Evolutionary conservation across 2,329 filamentous ascomycete genomes (phyloP).

Genomic region (Epicoccum nigrum): DNA sequence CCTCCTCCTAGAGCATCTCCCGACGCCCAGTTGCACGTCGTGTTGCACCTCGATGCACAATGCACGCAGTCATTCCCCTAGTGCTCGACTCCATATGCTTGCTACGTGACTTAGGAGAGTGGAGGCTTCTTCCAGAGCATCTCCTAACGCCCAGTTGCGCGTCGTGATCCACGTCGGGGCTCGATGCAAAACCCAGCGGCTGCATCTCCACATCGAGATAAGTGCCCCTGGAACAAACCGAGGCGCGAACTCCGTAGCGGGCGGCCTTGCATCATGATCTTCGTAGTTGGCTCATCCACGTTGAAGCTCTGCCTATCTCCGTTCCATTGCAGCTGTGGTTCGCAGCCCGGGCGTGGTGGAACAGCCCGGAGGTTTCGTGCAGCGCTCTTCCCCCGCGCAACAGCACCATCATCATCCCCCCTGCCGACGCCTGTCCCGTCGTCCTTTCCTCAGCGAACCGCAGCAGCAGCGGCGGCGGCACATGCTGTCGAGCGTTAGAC

Average conservation of each 20-base stretch:
- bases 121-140: too few species aligned
- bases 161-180: background rate
- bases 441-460: too few species aligned
- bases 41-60: background rate
- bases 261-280: conserved; percentile 3
- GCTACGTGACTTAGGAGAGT: too few species aligned
- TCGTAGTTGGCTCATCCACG: background rate
- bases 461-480: background rate
- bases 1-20: too few species aligned
- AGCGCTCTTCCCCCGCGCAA: background rate
- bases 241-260: background rate
- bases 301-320: too few species aligned
- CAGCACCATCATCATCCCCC: background rate
- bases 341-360: background rate
- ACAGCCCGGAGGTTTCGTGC: background rate
- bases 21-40: too few species aligned
- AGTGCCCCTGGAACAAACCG: background rate
- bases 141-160: too few species aligned
- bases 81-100: too few species aligned
- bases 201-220: background rate
- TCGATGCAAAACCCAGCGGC: background rate
- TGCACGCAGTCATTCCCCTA: too few species aligned
- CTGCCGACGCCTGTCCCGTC: background rate
- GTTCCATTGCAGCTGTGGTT: background rate
- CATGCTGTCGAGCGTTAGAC: background rate